Evolutionary conservation across 2,329 filamentous ascomycete genomes (phyloP), one percentile per base, ranked within the genome.

Genomic region (Xylaria sp.): DNA sequence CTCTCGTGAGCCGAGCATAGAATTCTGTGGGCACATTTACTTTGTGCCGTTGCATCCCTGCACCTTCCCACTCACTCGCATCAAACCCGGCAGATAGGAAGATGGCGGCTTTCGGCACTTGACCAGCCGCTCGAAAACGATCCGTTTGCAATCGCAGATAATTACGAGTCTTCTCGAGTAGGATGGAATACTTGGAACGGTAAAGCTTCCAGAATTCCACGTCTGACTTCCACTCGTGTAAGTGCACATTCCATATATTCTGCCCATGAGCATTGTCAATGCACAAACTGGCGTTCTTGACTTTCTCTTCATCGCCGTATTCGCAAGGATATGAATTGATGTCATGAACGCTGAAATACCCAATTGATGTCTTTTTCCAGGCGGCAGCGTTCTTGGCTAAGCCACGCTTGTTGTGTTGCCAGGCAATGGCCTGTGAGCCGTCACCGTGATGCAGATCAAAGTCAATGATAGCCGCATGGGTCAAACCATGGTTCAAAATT

Each of bases 271-370:
- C 94, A 76, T 94, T 94, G 70, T 98, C 94, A 71, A 99, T 91
- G 79, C 97, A 98, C 32, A 98, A 82, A 82, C 94, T 98, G 1
- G 97, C 96, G 75, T 95, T 97, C 78, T 92, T 93, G 61, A 98
- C 91, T 81, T 98, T 98, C 25, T 96, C 93, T 67, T 92, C 89
- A 70, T 98, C 95, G n/a, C 95, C 96, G 78, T 88, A 89, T 80
- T 99, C 96, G 79, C 96, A 99, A 0, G 97, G 96, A 77, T 97
- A 99, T 0, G 95, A 98, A 81, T 99, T 98, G 83, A 99, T 98
- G 77, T 99, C 96, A 79, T 99, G 96, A 52, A 99, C 80, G 79
- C 94, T 98, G 80, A 97, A 98, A 79, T 99, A 99, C 10, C 94
- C 96, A 75, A 98, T 96, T 0, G 92, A 91, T 0, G 91, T 90